phyloP scores from a whole-genome alignment of 2,329 filamentous ascomycete species.

The Fusarium brachygibbosum region DNA sequence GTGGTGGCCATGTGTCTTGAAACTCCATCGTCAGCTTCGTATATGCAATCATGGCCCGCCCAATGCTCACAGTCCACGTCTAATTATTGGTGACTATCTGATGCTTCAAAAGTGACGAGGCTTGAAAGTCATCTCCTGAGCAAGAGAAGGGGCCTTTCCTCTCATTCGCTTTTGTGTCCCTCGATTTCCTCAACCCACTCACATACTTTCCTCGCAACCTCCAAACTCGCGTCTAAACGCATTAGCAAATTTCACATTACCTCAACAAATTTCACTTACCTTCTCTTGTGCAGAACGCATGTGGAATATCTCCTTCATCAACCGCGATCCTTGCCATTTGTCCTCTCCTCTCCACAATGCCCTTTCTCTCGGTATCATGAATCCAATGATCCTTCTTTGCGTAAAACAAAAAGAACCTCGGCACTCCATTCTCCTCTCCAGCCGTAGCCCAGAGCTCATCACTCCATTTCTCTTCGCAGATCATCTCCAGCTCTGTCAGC shows the following conservation, averaged over 20 bases:
- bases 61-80: conserved; percentile 18
- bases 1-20: conserved; percentile 18
- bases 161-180: conserved; percentile 4
- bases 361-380: conserved; percentile 66
- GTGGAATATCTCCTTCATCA: conserved; percentile 68
- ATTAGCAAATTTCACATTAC: conserved; percentile 12
- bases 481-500: conserved; percentile 70
- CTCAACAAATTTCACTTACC: conserved; percentile 45
- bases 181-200: conserved; percentile 38
- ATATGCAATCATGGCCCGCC: neutral
- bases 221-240: conserved; percentile 31
- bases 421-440: conserved; percentile 45
- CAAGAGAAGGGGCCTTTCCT: neutral
- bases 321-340: conserved; percentile 64
- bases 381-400: conserved; percentile 74
- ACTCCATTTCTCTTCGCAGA: conserved; percentile 71
- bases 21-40: conserved; percentile 16
- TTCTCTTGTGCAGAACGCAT: conserved; percentile 69
- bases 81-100: conserved; percentile 1
- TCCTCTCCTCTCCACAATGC: conserved; percentile 63
- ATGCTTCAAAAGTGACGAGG: neutral
- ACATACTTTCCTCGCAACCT: conserved; percentile 37
- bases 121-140: neutral
- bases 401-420: conserved; percentile 72
- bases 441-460: conserved; percentile 68